phyloP scores from a whole-genome alignment of 164 flowering plant genomes.

The Nymphaea colorata region DNA sequence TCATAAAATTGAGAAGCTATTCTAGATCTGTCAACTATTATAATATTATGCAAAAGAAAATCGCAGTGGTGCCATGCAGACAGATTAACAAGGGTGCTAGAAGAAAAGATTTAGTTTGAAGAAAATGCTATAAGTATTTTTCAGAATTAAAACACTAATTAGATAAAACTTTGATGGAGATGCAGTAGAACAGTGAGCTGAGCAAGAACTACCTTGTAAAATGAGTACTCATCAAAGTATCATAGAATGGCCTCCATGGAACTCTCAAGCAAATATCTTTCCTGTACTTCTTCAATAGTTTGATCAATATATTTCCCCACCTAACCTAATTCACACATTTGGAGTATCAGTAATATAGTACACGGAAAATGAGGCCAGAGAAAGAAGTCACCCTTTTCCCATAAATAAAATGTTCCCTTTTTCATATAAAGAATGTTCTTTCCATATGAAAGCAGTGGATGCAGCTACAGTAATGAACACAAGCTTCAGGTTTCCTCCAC shows the following conservation, averaged over 20 bases:
- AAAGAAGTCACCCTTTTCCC: not conserved
- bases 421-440: not conserved
- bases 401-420: not conserved
- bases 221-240: constrained; percentile 66
- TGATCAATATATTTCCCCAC: constrained; percentile 82
- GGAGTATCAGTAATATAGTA: not conserved
- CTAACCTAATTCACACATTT: constrained; percentile 54
- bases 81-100: not conserved
- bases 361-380: not conserved
- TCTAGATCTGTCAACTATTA: not conserved
- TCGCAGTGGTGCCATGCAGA: not conserved
- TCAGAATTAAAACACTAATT: not conserved
- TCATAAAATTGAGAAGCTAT: not conserved
- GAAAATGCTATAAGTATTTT: too few relatives aligned
- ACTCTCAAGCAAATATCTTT: constrained; percentile 63
- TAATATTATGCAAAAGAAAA: not conserved
- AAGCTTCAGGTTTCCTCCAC: not conserved
- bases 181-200: not conserved
- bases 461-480: not conserved
- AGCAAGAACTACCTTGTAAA: constrained; percentile 45
- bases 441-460: not conserved
- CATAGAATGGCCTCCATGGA: constrained; percentile 88
- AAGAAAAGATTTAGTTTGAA: too few relatives aligned
- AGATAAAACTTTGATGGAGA: not conserved
- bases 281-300: constrained; percentile 58